Evolutionary conservation across 2,329 filamentous ascomycete genomes (phyloP).

Genomic region (Pseudogymnoascus sp.): DNA sequence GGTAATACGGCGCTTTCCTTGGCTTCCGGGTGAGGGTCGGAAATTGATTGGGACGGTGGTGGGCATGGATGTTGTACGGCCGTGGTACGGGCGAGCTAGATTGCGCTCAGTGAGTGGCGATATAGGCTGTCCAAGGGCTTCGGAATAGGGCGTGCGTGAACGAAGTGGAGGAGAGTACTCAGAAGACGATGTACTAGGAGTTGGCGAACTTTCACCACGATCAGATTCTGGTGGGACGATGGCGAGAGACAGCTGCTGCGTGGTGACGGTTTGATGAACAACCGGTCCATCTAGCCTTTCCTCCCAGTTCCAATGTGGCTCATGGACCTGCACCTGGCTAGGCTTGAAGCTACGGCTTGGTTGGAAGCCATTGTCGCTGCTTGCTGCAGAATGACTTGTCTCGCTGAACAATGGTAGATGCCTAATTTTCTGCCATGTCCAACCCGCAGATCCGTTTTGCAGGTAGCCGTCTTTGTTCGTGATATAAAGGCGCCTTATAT

Average conservation of each 20-base stretch:
- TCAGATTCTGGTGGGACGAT: conserved; percentile 36
- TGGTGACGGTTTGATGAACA: conserved; percentile 39
- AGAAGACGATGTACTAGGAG: conserved; percentile 28
- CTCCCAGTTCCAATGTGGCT: conserved; percentile 62
- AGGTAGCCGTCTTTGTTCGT: conserved; percentile 69
- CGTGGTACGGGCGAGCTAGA: conserved; percentile 39
- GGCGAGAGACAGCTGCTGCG: conserved; percentile 33
- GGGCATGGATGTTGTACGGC: conserved; percentile 48
- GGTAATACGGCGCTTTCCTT: conserved; percentile 39
- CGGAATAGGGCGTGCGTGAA: conserved; percentile 25
- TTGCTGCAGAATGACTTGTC: not conserved
- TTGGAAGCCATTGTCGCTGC: conserved; percentile 38
- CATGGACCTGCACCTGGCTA: conserved; percentile 53
- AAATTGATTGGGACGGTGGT: conserved; percentile 31
- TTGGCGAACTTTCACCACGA: conserved; percentile 20
- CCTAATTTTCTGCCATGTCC: conserved; percentile 65
- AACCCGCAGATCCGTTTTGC: conserved; percentile 54
- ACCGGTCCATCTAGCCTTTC: conserved; percentile 51
- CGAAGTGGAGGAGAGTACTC: conserved; percentile 20
- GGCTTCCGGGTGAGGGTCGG: conserved; percentile 31
- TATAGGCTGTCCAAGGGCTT: conserved; percentile 15
- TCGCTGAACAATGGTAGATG: conserved; percentile 47
- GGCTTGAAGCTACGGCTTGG: conserved; percentile 33
- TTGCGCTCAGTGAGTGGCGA: conserved; percentile 24
- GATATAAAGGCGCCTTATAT: conserved; percentile 60